Evolutionary conservation across 129 eudicot species (phyloP), one percentile per base, ranked within the genome.

Genomic region (Pulicaria dysenterica): DNA sequence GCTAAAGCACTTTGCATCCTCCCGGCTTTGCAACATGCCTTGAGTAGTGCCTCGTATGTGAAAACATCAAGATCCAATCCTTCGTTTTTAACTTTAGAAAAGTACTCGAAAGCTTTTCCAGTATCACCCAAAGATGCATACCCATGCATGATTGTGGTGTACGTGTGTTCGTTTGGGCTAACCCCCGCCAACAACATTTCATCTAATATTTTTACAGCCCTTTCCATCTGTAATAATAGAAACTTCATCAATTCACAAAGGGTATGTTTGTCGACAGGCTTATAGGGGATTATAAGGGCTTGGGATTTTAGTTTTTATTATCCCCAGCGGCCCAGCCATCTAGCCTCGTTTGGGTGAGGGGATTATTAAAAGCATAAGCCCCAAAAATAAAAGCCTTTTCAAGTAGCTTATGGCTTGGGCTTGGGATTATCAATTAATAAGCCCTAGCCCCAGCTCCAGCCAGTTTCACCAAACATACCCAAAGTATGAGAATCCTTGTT

Each of bases 1-100:
- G 94, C 97, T 73, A 94, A 82, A 80, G 99, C 99, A 83, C 97
- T 94, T 79, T 95, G 99, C 97, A 95, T 95, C 83, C 99, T 88
- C 69, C 99, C 99, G 31, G 99, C 76, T 81, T 95, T 95, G 75
- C 99, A 95, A 64, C 97, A 95, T 15, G 97, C 97, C 78, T 95
- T 95, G 72, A 95, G 97, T 43, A 95, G 75, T 41, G 97, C 97
- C 87, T 95, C 96, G 8, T 90, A 95, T 1, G 88, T 83, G 82
- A 73, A 95, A 47, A 88, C 96, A 73, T 91, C 99, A 73, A 95
- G 82, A 78, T 91, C 88, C 24, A 95, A 86, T 36, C 99, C 99
- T 77, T 95, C 99, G 4, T 80, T 86, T 82, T 88, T 90, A 3
- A 95, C 53, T 82, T 80, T 83, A 4, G 96, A 77, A 47, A 95